These are phyloP conservation scores for Tricholomella constricta DNA, from an alignment of 768 basidiomycete genomes.

Conservation along the genomic window DNA sequence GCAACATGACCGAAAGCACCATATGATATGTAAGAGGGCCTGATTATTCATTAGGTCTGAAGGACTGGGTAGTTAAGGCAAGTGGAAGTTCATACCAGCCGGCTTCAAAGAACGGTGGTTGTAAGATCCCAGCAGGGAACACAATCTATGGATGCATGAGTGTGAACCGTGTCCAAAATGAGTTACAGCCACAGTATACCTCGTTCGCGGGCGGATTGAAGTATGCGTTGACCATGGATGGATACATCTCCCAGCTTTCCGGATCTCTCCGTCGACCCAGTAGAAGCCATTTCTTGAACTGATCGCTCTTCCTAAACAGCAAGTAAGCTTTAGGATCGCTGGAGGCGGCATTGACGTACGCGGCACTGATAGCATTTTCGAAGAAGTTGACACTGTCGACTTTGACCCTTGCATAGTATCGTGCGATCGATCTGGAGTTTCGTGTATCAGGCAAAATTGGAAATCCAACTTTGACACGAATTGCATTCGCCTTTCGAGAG, in stretches of 20 bases:
- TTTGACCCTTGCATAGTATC: constrained; percentile 74
- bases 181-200: constrained; percentile 44
- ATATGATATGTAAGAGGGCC: constrained; percentile 89
- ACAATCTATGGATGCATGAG: constrained; percentile 58
- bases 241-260: constrained; percentile 86
- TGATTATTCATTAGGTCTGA: constrained; percentile 26
- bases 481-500: constrained; percentile 63
- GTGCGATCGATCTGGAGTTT: constrained; percentile 63
- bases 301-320: constrained; percentile 51
- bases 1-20: constrained; percentile 93
- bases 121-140: constrained; percentile 95
- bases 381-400: constrained; percentile 76
- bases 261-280: constrained; percentile 70
- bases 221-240: constrained; percentile 87
- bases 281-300: constrained; percentile 71
- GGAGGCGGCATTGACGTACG: constrained; percentile 33
- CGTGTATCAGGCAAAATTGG: constrained; percentile 84
- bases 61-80: background rate
- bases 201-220: constrained; percentile 88
- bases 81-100: constrained; percentile 55
- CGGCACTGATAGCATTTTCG: constrained; percentile 73
- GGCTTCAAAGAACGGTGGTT: constrained; percentile 86
- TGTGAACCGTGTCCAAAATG: too few species aligned
- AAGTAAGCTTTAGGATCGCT: background rate
- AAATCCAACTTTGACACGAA: constrained; percentile 92